Conservation (phyloP, 2,329 filamentous ascomycete species). For the Myriosclerotinia scirpicola region DNA sequence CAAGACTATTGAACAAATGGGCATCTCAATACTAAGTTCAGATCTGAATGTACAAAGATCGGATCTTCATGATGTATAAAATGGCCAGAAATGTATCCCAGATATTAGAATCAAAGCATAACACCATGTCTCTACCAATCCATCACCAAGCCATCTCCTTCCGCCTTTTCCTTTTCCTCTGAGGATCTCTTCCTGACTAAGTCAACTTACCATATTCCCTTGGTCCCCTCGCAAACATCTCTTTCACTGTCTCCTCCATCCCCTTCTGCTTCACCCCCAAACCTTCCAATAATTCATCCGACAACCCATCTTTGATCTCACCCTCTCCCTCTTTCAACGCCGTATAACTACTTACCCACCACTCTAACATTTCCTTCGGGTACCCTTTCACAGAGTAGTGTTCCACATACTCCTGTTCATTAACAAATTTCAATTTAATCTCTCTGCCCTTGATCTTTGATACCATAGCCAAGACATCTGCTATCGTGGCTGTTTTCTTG, state of each 20-base stretch:
- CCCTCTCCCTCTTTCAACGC: neutral
- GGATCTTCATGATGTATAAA: no score
- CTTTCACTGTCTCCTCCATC: neutral
- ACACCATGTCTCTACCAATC: no score
- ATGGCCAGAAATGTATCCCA: no score
- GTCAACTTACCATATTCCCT: neutral
- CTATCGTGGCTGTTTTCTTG: neutral
- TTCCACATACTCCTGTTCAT: neutral
- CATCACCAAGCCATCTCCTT: no score
- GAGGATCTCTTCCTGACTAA: neutral
- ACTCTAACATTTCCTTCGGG: slow-evolving; percentile 8
- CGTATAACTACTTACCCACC: slow-evolving; percentile 9
- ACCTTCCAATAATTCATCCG: slow-evolving; percentile 9
- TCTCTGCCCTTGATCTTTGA: neutral
- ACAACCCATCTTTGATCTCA: neutral
- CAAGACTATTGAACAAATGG: no score
- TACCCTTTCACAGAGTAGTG: neutral
- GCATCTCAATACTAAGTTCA: no score
- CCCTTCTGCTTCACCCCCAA: neutral
- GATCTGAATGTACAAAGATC: no score
- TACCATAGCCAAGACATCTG: neutral
- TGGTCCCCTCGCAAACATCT: neutral
- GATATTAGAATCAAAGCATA: no score
- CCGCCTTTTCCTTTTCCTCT: no score
- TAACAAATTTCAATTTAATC: neutral